Evolutionary conservation across 768 basidiomycete species (phyloP).

Genomic region (Symmetrospora coprosmae): DNA sequence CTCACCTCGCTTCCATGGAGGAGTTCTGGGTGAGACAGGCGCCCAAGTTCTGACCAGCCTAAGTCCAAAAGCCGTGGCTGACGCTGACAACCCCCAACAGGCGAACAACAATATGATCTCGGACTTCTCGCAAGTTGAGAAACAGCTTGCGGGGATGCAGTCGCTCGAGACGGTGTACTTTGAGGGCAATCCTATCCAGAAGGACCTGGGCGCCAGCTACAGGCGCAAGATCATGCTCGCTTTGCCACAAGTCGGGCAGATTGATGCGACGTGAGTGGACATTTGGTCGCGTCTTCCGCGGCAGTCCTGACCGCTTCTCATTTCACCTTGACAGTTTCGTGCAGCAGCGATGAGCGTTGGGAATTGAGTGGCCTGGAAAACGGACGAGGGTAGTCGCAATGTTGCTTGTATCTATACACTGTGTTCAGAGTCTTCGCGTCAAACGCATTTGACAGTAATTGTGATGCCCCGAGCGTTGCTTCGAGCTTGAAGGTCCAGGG

Average conservation of each 20-base stretch:
- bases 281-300: no score
- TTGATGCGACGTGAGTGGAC: conserved; percentile 81
- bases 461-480: no score
- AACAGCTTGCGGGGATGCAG: conserved; percentile 49
- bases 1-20: conserved; percentile 61
- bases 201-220: conserved; percentile 59
- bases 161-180: conserved; percentile 79
- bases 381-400: no score
- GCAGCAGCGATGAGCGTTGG: no score
- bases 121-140: conserved; percentile 53
- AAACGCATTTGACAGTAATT: no score
- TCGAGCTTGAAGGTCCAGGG: no score
- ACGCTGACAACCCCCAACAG: conserved; percentile 42
- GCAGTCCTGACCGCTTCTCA: no score
- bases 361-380: no score
- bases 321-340: no score
- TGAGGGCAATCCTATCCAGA: conserved; percentile 86
- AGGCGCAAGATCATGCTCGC: conserved; percentile 76
- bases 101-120: conserved; percentile 75
- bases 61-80: not conserved
- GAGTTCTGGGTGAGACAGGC: conserved; percentile 70
- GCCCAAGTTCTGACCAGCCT: not conserved
- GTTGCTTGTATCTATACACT: no score
- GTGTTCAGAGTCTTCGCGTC: no score
- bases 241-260: conserved; percentile 75